Evolutionary conservation across 1,139 yeast genomes (phyloP).

Genomic region (Kodamaea sp.): DNA sequence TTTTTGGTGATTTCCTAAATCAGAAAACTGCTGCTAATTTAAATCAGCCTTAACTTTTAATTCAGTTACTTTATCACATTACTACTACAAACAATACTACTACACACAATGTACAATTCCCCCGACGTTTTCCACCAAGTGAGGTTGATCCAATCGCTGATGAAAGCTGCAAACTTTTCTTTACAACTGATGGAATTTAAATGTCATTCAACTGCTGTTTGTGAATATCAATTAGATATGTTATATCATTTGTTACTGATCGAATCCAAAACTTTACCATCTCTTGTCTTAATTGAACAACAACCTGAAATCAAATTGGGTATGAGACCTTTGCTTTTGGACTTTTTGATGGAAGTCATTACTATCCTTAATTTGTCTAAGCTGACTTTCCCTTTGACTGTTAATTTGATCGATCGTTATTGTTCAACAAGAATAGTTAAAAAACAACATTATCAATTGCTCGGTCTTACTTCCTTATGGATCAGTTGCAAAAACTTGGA

Average conservation of each 20-base stretch:
- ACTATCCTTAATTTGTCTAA: slow-evolving; percentile 46
- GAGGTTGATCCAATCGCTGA: slow-evolving; percentile 29
- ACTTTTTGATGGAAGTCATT: slow-evolving; percentile 52
- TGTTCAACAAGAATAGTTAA: slow-evolving; percentile 48
- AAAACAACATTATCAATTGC: slow-evolving; percentile 58
- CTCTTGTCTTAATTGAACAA: slow-evolving; percentile 41
- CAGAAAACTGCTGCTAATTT: too few relatives aligned
- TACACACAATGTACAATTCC: slow-evolving; percentile 14
- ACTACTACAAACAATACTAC: too few relatives aligned
- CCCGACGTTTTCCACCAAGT: slow-evolving; percentile 40
- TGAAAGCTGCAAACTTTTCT: slow-evolving; percentile 32
- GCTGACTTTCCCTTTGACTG: slow-evolving; percentile 53
- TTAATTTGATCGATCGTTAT: slow-evolving; percentile 51
- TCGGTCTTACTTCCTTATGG: slow-evolving; percentile 74
- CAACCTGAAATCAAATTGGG: slow-evolving; percentile 50
- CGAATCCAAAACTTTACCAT: slow-evolving; percentile 36
- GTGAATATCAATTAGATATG: slow-evolving; percentile 43
- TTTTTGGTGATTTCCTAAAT: too few relatives aligned
- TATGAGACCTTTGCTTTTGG: slow-evolving; percentile 50
- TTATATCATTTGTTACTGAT: slow-evolving; percentile 34
- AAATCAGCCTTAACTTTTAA: too few relatives aligned
- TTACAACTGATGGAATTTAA: slow-evolving; percentile 34
- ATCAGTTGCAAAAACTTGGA: slow-evolving; percentile 70
- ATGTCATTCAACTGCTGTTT: slow-evolving; percentile 36
- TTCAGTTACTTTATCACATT: too few relatives aligned